Base-by-base conservation (phyloP, 768 basidiomycete species). In the Phlebiopsis flavidoalba region DNA sequence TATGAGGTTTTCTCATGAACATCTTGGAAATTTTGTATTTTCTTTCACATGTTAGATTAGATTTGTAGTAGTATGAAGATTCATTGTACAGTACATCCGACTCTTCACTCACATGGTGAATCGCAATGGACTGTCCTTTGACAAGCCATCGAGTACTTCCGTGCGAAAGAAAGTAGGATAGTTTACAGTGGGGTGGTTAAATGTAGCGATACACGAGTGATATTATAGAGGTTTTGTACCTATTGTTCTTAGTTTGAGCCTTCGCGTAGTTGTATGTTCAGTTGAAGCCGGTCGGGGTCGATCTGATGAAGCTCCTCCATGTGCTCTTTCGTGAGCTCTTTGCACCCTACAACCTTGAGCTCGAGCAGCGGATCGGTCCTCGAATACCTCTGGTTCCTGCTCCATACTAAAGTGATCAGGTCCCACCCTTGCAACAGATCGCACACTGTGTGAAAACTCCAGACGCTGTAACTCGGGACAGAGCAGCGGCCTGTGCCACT, bases 1-100 rank as follows among this genome's bases (percentile, higher is more conserved):
- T 87, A 85, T 62, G 77, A 86, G 59, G 65, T 84, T 45, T 84
- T 84, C 43, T 61, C 33, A 51, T 45, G 47, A 58, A 40, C 22
- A 52, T 31, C n/a, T n/a, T n/a, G n/a, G n/a, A n/a, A n/a, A n/a
- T n/a, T n/a, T n/a, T 43, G 3, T 43, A 43, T 3, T 43, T 43
- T 8, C 17, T 17, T 43, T 43, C 12, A 10, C 40, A 49, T 15
- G 48, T 19, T 49, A 26, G 3, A 49, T 49, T 19, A 19, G 48
- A 15, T 11, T 49, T 49, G 24, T 49, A 49, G 3, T 3, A 11
- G 19, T 49, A 31, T 31, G 26, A 31, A 6, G 2, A 2, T 31
- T 31, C 26, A 31, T 31, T 31, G 26, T 31, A 31, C 26, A 31
- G 26, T 6, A 31, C 26, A 31, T 31, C 6, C 6, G 26, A 6